phyloP scores from a whole-genome alignment of 352 stramenopile genomes.

The Blastocystis sp. region DNA sequence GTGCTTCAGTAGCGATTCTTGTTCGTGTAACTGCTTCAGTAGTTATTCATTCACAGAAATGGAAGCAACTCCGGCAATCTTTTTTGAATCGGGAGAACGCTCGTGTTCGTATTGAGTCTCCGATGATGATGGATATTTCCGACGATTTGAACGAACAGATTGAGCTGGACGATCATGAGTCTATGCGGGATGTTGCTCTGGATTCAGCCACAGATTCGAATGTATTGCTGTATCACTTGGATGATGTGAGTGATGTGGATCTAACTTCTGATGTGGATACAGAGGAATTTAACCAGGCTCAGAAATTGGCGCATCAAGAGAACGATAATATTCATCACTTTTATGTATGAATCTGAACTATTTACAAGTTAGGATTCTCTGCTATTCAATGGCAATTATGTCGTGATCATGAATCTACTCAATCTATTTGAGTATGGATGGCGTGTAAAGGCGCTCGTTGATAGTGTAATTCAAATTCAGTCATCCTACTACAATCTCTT shows the following conservation, averaged over 20 bases:
- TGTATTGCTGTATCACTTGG: conserved; percentile 20
- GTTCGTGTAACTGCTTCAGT: neutral
- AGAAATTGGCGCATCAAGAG: neutral
- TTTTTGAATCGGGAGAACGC: neutral
- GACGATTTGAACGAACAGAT: neutral
- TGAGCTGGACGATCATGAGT: neutral
- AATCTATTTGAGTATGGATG: neutral
- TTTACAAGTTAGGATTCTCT: conserved; percentile 8
- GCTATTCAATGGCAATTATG: conserved; percentile 5
- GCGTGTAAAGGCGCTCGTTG: neutral
- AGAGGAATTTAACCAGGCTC: neutral
- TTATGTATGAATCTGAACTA: neutral
- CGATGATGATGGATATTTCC: neutral
- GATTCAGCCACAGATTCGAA: neutral
- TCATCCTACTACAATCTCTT: neutral
- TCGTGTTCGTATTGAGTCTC: neutral
- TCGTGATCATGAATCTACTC: conserved; percentile 23
- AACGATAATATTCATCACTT: conserved; percentile 43
- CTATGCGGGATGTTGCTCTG: neutral
- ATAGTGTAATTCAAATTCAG: conserved; percentile 28
- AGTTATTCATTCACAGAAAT: neutral
- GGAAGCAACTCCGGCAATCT: neutral
- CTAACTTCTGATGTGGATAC: neutral
- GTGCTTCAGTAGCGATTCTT: neutral
- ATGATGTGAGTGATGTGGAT: conserved; percentile 9